phyloP scores from a whole-genome alignment of 1,139 yeast genomes.

The Yamadazyma taylorii region DNA sequence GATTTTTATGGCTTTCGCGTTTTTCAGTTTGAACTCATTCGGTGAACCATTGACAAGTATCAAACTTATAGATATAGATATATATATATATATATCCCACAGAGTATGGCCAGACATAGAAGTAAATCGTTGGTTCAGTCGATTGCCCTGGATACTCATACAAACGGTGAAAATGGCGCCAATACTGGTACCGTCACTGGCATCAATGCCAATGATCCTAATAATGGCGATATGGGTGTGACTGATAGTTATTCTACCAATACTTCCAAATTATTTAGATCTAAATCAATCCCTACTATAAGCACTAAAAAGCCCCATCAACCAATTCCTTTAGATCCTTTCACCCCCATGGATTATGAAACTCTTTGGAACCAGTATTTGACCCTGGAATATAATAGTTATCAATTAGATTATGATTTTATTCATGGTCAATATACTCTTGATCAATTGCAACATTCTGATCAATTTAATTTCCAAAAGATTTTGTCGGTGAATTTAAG shows the following conservation, averaged over 20 bases:
- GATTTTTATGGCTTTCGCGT: background rate
- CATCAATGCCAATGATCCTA: too few species aligned
- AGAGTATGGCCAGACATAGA: conserved; percentile 37
- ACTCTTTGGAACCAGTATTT: conserved; percentile 31
- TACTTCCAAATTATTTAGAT: conserved; percentile 14
- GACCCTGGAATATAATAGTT: conserved; percentile 23
- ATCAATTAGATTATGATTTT: conserved; percentile 5
- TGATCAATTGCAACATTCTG: conserved; percentile 8
- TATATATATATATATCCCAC: too few species aligned
- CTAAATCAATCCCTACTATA: conserved; percentile 18
- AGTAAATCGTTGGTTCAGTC: conserved; percentile 53
- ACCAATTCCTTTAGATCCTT: conserved; percentile 29
- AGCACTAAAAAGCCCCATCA: conserved; percentile 1
- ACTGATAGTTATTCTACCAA: background rate
- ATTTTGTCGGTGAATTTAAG: conserved; percentile 35
- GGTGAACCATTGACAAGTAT: too few species aligned
- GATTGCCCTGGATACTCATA: conserved; percentile 42
- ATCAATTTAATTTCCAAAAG: conserved; percentile 40
- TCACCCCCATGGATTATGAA: conserved; percentile 34
- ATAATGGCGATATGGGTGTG: too few species aligned
- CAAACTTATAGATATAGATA: too few species aligned
- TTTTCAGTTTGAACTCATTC: too few species aligned
- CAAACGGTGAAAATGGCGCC: conserved; percentile 16
- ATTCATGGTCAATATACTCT: conserved; percentile 2
- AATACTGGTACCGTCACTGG: background rate